These are phyloP conservation scores for Cryptococcus sp. DNA, from an alignment of 1,284 basidiomycete genomes.

Conservation along the genomic window DNA sequence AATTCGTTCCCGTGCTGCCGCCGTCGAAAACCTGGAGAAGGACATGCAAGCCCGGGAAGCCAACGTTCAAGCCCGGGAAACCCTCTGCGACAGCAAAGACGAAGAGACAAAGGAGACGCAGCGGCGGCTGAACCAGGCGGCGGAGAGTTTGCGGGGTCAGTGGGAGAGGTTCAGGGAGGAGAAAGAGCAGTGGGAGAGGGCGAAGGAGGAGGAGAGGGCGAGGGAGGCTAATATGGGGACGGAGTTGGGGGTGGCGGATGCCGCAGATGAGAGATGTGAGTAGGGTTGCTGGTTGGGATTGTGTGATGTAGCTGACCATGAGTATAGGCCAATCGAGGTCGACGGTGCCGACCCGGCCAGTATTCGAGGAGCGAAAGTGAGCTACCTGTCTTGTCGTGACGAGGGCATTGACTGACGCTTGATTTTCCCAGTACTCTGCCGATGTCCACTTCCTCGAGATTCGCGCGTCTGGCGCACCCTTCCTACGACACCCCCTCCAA, in stretches of 20 bases:
- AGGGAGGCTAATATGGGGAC: background rate
- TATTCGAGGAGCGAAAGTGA: slow-evolving; percentile 38
- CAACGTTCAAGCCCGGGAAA: slow-evolving; percentile 62
- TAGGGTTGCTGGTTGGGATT: background rate
- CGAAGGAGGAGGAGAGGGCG: background rate
- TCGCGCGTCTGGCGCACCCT: slow-evolving; percentile 18
- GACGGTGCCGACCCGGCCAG: slow-evolving; percentile 23
- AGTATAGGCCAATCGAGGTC: slow-evolving; percentile 9
- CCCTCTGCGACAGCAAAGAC: slow-evolving; percentile 65
- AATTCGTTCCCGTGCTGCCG: slow-evolving; percentile 36
- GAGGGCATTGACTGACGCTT: slow-evolving; percentile 2
- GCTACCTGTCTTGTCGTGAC: background rate
- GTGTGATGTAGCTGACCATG: background rate
- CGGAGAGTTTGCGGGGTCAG: slow-evolving; percentile 55
- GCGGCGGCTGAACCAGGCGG: slow-evolving; percentile 64
- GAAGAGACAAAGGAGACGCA: slow-evolving; percentile 68
- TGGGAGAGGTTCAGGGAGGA: slow-evolving; percentile 56
- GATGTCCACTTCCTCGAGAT: slow-evolving; percentile 16
- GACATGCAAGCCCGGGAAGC: slow-evolving; percentile 23
- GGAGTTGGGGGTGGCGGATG: slow-evolving; percentile 10
- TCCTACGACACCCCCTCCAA: slow-evolving; percentile 47
- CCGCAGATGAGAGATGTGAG: background rate
- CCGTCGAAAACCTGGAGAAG: slow-evolving; percentile 59
- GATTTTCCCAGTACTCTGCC: slow-evolving; percentile 23
- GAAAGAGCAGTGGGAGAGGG: slow-evolving; percentile 56